These are phyloP conservation scores for Akanthomyces muscarius DNA, from an alignment of 2,329 filamentous ascomycete genomes.

Conservation along the genomic window DNA sequence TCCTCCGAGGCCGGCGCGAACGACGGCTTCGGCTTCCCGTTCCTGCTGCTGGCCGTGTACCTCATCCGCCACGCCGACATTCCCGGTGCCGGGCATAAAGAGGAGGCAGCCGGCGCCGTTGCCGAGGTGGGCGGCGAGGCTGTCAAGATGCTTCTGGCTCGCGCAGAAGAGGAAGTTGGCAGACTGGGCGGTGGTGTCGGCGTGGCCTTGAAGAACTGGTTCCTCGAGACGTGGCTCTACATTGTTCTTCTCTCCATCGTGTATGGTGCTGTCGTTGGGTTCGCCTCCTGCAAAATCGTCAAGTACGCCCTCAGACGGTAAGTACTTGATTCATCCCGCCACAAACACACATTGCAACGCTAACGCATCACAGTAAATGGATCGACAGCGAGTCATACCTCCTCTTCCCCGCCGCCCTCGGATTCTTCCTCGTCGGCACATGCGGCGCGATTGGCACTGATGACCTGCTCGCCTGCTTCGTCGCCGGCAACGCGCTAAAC, in stretches of 20 bases:
- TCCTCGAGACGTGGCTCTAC: slow-evolving; percentile 57
- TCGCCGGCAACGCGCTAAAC: slow-evolving; percentile 56
- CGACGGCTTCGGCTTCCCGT: slow-evolving; percentile 60
- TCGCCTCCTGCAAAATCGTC: slow-evolving; percentile 42
- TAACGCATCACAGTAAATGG: slow-evolving; percentile 39
- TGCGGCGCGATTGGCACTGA: slow-evolving; percentile 55
- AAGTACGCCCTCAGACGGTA: slow-evolving; percentile 37
- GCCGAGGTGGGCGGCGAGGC: slow-evolving; percentile 4
- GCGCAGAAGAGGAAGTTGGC: slow-evolving; percentile 37
- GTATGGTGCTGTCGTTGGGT: slow-evolving; percentile 51
- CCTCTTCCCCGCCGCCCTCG: slow-evolving; percentile 48
- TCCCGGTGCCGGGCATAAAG: slow-evolving; percentile 22
- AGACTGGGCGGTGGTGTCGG: slow-evolving; percentile 49
- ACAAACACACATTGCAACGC: background rate
- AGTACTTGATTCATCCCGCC: slow-evolving; percentile 5
- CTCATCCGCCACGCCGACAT: slow-evolving; percentile 51
- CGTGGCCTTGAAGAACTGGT: slow-evolving; percentile 53
- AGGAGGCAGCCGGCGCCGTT: slow-evolving; percentile 2
- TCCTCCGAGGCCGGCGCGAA: slow-evolving; percentile 59
- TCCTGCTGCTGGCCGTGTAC: slow-evolving; percentile 55
- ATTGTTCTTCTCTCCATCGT: slow-evolving; percentile 49
- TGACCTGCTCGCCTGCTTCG: slow-evolving; percentile 58
- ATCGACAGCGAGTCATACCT: slow-evolving; percentile 53
- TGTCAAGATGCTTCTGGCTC: slow-evolving; percentile 20
- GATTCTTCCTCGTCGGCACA: slow-evolving; percentile 54